These are phyloP conservation scores for Saccharum spontaneum DNA, from an alignment of 176 grass and related monocot genomes.

Conservation along the genomic window DNA sequence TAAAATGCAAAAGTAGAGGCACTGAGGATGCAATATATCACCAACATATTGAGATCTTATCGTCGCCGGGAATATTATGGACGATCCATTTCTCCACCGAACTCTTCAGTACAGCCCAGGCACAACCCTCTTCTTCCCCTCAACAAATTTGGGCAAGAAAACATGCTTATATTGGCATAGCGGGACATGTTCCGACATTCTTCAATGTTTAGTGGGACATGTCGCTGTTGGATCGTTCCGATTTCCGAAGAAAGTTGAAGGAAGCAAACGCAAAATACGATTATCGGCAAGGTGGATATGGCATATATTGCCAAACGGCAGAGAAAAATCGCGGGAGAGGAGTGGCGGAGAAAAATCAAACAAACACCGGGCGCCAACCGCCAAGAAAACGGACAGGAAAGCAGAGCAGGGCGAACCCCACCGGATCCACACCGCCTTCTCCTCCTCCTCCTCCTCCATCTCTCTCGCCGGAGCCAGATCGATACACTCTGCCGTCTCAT, in stretches of 20 bases:
- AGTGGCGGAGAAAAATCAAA: slow-evolving; percentile 50
- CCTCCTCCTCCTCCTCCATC: neutral
- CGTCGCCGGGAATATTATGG: too few relatives aligned
- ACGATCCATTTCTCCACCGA: too few relatives aligned
- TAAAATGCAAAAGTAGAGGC: too few relatives aligned
- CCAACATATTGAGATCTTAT: neutral
- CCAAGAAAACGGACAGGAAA: slow-evolving; percentile 39
- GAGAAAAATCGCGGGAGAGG: slow-evolving; percentile 59
- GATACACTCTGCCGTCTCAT: neutral
- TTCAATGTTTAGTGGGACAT: neutral
- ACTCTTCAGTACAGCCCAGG: too few relatives aligned
- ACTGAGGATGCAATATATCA: neutral
- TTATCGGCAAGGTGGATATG: neutral
- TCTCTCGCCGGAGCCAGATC: slow-evolving; percentile 16
- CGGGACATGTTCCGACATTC: neutral
- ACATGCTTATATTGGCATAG: too few relatives aligned
- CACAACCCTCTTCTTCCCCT: too few relatives aligned
- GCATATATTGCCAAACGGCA: neutral
- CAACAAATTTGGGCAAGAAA: too few relatives aligned
- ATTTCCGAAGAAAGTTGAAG: neutral
- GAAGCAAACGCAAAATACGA: neutral
- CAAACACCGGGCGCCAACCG: slow-evolving; percentile 29
- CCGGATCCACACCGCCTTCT: slow-evolving; percentile 6
- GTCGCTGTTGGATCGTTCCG: neutral
- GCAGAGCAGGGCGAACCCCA: slow-evolving; percentile 30